phyloP scores from a whole-genome alignment of 2,329 filamentous ascomycete genomes.

The Cladosporium colombiae region DNA sequence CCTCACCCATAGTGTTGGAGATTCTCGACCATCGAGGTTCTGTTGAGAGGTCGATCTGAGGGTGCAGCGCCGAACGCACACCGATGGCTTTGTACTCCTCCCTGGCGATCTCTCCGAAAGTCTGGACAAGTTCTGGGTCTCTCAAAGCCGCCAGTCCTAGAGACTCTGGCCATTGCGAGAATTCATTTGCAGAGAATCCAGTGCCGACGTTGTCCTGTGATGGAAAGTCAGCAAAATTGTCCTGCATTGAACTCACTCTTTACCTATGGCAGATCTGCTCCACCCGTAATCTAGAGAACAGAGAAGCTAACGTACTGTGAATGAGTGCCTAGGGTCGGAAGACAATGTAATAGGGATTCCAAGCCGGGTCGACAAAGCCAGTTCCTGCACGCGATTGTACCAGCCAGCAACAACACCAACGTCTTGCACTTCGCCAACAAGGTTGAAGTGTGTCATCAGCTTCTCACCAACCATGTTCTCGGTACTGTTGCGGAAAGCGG shows the following conservation, averaged over 20 bases:
- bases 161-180: constrained; percentile 56
- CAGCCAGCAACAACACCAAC: constrained; percentile 41
- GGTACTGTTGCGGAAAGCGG: constrained; percentile 30
- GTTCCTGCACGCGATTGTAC: constrained; percentile 47
- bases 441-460: constrained; percentile 51
- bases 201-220: constrained; percentile 44
- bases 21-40: constrained; percentile 56
- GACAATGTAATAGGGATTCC: constrained; percentile 54
- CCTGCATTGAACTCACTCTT: too few species aligned
- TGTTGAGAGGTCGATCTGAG: constrained; percentile 54
- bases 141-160: constrained; percentile 54
- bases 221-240: not conserved
- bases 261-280: not conserved
- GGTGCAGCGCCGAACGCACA: constrained; percentile 51
- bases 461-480: constrained; percentile 41
- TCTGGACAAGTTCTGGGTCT: constrained; percentile 45
- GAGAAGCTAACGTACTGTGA: constrained; percentile 31
- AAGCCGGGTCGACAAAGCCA: constrained; percentile 47
- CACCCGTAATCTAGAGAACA: not conserved
- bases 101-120: constrained; percentile 52
- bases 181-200: constrained; percentile 45
- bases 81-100: constrained; percentile 50
- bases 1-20: constrained; percentile 51
- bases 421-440: constrained; percentile 48
- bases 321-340: constrained; percentile 51